Percentiles rank a stretch among this genome's conserved stretches.
phyloP scores from a whole-genome alignment of 2,329 filamentous ascomycete species.

The Trichophyton mentagrophytes region DNA sequence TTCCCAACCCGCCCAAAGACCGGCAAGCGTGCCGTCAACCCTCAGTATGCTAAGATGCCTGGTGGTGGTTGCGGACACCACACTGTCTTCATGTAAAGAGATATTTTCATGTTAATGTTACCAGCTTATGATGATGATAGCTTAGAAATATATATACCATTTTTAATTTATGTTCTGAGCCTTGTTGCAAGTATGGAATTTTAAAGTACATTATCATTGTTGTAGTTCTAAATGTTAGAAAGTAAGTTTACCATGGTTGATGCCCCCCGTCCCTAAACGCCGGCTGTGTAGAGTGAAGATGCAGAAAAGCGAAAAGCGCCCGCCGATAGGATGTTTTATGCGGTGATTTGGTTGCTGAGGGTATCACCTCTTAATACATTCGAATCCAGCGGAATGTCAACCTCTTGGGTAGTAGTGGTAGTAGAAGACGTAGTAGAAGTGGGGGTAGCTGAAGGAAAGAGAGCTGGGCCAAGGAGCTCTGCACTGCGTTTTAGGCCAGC shows the following conservation, averaged over 20 bases:
- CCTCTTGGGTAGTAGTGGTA: not conserved
- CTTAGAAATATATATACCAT: not conserved
- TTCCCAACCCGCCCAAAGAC: conserved; percentile 10
- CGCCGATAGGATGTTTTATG: not conserved
- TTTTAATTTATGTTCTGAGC: not conserved
- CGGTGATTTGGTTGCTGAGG: not conserved
- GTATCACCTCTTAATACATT: not conserved
- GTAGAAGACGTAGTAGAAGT: not conserved
- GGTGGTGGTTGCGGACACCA: not conserved
- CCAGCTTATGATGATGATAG: not conserved
- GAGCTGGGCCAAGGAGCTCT: not conserved
- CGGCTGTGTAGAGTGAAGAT: not conserved
- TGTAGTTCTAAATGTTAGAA: too few relatives aligned
- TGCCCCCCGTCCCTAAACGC: not conserved
- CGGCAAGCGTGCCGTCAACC: conserved; percentile 2
- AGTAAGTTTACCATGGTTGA: not conserved
- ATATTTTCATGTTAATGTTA: not conserved
- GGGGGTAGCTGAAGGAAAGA: not conserved
- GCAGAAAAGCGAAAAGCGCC: not conserved
- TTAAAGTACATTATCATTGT: too few relatives aligned
- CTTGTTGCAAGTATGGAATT: too few relatives aligned
- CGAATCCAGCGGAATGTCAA: not conserved
- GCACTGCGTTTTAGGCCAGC: not conserved
- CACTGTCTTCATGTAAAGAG: not conserved
- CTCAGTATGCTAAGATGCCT: not conserved